phyloP scores from a whole-genome alignment of 441 rosid species.

The Euphorbia celastroides region DNA sequence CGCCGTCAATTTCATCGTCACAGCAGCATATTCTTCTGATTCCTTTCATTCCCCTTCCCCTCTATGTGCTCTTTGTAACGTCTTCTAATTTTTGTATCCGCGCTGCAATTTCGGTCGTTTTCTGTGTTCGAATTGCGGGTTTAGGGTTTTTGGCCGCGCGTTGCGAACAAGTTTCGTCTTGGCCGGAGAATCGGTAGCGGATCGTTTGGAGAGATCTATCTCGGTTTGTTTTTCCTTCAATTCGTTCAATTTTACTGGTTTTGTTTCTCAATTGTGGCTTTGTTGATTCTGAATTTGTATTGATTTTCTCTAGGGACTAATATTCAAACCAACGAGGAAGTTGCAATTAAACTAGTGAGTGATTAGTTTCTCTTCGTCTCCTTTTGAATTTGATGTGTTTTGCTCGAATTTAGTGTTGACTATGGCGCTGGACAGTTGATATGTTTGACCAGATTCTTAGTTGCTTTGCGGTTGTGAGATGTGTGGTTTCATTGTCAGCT shows the following conservation, averaged over 20 bases:
- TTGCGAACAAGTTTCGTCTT: slow-evolving; percentile 82
- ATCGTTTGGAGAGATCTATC: slow-evolving; percentile 97
- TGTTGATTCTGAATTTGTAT: neutral
- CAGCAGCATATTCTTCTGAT: neutral
- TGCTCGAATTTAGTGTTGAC: neutral
- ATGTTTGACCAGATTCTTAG: neutral
- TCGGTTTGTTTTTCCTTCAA: slow-evolving; percentile 39
- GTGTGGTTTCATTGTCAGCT: neutral
- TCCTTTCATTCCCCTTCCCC: neutral
- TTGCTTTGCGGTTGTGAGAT: neutral
- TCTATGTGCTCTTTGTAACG: neutral
- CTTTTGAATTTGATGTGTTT: too few species aligned
- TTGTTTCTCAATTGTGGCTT: neutral
- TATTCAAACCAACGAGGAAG: slow-evolving; percentile 84
- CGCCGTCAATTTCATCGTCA: slow-evolving; percentile 20
- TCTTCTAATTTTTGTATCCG: too few species aligned
- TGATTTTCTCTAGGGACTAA: slow-evolving; percentile 49
- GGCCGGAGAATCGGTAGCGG: slow-evolving; percentile 98
- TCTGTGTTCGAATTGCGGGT: neutral
- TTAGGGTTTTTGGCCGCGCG: slow-evolving; percentile 43
- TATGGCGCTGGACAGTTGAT: neutral
- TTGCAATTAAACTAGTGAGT: slow-evolving; percentile 92
- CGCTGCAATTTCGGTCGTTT: neutral
- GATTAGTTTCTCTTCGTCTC: neutral
- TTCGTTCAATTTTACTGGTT: neutral